Base-by-base conservation (phyloP, 2,329 filamentous ascomycete genomes). In the Penicillium sp. region DNA sequence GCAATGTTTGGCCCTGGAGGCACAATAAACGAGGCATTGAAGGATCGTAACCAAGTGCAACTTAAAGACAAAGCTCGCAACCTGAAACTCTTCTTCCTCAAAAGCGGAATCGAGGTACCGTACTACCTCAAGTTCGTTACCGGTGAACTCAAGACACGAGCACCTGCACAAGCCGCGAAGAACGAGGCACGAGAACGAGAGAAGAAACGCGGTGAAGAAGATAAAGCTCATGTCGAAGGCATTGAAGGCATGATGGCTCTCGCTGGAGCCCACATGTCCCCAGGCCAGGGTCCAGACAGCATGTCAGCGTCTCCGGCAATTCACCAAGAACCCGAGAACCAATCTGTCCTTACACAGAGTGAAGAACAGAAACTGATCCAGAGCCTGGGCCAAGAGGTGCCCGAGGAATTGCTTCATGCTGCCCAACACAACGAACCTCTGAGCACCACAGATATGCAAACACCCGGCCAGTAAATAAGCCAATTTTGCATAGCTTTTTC, bases 41-140 rank as follows among this genome's bases (percentile, higher is more conserved):
- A 92, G 64, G 91, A 96, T 68, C 83, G 91, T 33, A 95, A 91
- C 46, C 91, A 96, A 67, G 91, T 96, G 0, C 91, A 96, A 68
- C 79, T 96, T 12, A 96, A 96, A 71, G 91, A 96, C 68, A 96
- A 96, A 72, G 91, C 91, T 0, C 81, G 91, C 50, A 96, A 96
- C 62, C 74, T 96, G 49, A 96, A 96, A 71, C 76, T 96, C 0
- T 96, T 94, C 75, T 96, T 96, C 72, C 76, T 96, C 54, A 96
- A 96, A 76, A 93, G 88, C 18, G 90, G 90, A 52, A 91, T 91
- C 5, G 91, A 96, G 66, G 92, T 96, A 70, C 91, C 91, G 0
- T 91, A 89, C 64, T 94, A 94, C 64, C 75, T 96, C 21, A 87
- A 92, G 66, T 89, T 89, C 28, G 91, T 96, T 11, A 96, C 91